phyloP scores from a whole-genome alignment of 805 yeast genomes.

The Candida vartiovaarae region DNA sequence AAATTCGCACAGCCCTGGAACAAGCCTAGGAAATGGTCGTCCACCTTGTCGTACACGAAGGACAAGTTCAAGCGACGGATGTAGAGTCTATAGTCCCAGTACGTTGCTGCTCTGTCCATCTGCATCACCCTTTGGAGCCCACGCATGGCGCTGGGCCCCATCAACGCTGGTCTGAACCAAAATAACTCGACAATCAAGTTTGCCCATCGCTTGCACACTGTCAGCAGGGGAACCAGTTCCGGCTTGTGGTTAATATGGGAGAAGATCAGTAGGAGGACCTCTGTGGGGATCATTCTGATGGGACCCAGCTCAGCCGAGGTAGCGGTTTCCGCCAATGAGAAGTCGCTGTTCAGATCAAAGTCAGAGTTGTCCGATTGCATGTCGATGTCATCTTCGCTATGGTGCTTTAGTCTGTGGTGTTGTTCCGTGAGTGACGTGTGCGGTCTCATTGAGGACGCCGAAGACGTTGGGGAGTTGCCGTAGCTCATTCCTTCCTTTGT shows the following conservation, averaged over 20 bases:
- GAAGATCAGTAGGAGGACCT: slow-evolving; percentile 57
- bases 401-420: neutral
- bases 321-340: slow-evolving; percentile 2
- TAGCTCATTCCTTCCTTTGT: neutral
- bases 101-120: slow-evolving; percentile 38
- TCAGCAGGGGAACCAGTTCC: slow-evolving; percentile 53
- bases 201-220: slow-evolving; percentile 80
- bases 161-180: slow-evolving; percentile 83
- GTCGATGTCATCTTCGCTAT: slow-evolving; percentile 8
- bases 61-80: slow-evolving; percentile 78
- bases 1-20: slow-evolving; percentile 67
- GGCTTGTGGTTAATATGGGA: slow-evolving; percentile 53
- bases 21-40: slow-evolving; percentile 52
- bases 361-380: slow-evolving; percentile 10
- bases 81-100: slow-evolving; percentile 60
- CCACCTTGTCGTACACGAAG: slow-evolving; percentile 59
- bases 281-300: slow-evolving; percentile 37
- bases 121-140: slow-evolving; percentile 52
- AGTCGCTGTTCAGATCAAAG: slow-evolving; percentile 6
- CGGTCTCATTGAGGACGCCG: slow-evolving; percentile 13
- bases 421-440: neutral
- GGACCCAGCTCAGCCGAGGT: slow-evolving; percentile 12
- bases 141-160: slow-evolving; percentile 39
- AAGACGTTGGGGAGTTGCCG: slow-evolving; percentile 15
- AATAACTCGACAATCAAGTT: slow-evolving; percentile 67